Percentiles rank a stretch among this genome's conserved stretches.
Evolutionary conservation across 2,329 filamentous ascomycete species (phyloP).

Genomic region (Alternaria infectoria): DNA sequence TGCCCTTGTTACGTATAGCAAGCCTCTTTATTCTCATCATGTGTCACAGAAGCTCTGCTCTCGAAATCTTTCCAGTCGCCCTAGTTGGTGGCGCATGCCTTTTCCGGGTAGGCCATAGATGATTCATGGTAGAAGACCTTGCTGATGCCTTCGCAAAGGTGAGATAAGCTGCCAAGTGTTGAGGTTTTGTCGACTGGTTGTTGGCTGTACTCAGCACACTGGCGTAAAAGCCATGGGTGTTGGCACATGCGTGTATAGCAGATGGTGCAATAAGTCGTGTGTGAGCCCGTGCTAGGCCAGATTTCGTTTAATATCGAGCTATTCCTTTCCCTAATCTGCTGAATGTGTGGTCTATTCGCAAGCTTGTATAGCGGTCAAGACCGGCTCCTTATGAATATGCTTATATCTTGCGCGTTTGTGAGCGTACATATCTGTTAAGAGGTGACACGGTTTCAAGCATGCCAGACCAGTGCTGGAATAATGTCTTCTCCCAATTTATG

Average conservation of each 20-base stretch:
- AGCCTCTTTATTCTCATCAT: neutral
- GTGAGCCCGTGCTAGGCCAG: neutral
- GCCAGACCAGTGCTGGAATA: neutral
- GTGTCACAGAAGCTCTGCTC: neutral
- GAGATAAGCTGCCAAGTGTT: neutral
- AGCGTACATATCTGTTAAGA: neutral
- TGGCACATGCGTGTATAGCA: neutral
- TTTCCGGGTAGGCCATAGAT: neutral
- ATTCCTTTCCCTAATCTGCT: neutral
- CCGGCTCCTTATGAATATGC: neutral
- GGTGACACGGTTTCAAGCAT: neutral
- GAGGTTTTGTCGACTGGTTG: neutral
- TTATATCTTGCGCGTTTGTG: neutral
- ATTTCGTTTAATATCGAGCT: neutral
- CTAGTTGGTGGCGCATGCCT: neutral
- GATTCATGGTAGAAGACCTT: neutral
- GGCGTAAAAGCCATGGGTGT: neutral
- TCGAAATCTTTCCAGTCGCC: neutral
- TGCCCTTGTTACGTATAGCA: neutral
- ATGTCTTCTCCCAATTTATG: neutral
- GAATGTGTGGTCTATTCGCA: neutral
- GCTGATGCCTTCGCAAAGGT: neutral
- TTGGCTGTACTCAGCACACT: neutral
- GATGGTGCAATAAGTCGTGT: neutral
- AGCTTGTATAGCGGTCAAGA: neutral